Conservation (phyloP, 2,329 filamentous ascomycete species). For the Rutstroemia sp. region DNA sequence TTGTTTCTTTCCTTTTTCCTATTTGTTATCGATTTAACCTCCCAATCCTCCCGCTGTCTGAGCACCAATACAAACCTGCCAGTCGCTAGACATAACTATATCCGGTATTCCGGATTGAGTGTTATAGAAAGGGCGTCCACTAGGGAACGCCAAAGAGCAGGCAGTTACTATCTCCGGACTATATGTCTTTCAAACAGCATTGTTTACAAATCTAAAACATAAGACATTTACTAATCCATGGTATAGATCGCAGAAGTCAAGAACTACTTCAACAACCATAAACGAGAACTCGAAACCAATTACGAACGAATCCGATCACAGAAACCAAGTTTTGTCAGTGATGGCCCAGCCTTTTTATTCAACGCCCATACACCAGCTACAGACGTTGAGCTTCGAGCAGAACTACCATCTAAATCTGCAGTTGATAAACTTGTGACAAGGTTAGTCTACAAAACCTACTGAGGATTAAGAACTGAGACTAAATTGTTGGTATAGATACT, state of each 20-base stretch:
- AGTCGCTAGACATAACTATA: not conserved
- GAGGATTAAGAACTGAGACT: not conserved
- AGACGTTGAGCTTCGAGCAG: slow-evolving; percentile 69
- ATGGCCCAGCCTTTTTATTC: slow-evolving; percentile 72
- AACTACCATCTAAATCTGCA: slow-evolving; percentile 72
- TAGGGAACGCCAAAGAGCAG: not conserved
- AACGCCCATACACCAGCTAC: slow-evolving; percentile 62
- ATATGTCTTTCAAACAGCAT: not conserved
- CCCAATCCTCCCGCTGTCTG: not conserved
- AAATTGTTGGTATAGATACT: slow-evolving; percentile 52
- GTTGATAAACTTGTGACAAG: slow-evolving; percentile 73
- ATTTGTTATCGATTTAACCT: not conserved
- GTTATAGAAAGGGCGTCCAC: not conserved
- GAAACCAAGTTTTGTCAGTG: slow-evolving; percentile 50
- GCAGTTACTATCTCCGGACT: not conserved
- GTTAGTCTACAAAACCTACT: not conserved
- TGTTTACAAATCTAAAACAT: no score
- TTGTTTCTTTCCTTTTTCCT: not conserved
- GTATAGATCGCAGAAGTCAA: slow-evolving; percentile 80
- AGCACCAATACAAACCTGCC: not conserved
- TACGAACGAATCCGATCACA: slow-evolving; percentile 67
- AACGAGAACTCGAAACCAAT: slow-evolving; percentile 81
- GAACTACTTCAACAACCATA: slow-evolving; percentile 78
- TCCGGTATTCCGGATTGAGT: not conserved
- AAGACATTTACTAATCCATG: not conserved